phyloP scores from a whole-genome alignment of 1,139 yeast species.

The Ogataea hybrid region DNA sequence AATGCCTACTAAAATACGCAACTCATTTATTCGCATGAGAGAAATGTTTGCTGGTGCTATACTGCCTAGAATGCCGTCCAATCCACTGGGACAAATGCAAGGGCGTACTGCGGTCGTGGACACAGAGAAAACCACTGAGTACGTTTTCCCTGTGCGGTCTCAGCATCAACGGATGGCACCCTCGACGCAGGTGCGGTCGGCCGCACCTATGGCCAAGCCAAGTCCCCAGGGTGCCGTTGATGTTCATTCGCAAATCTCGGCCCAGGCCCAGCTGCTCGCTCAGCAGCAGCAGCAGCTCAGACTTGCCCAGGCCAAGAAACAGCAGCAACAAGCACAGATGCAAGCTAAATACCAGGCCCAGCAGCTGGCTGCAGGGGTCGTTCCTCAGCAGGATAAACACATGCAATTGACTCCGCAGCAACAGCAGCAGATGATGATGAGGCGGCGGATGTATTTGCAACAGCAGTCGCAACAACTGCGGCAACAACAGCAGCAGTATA shows the following conservation, averaged over 20 bases:
- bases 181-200: constrained; percentile 7
- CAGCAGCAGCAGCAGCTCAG: constrained; percentile 19
- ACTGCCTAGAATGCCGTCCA: constrained; percentile 39
- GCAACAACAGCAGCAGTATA: constrained; percentile 17
- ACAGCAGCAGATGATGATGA: constrained; percentile 20
- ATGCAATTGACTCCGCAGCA: constrained; percentile 19
- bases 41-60: constrained; percentile 73
- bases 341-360: constrained; percentile 19
- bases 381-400: constrained; percentile 15
- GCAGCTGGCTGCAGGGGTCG: constrained; percentile 15
- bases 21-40: constrained; percentile 75
- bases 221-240: constrained; percentile 7
- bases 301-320: constrained; percentile 17
- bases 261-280: constrained; percentile 16
- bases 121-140: constrained; percentile 56
- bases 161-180: constrained; percentile 33
- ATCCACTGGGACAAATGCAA: constrained; percentile 66
- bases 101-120: constrained; percentile 76
- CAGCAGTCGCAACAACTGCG: constrained; percentile 20
- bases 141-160: constrained; percentile 64
- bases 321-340: constrained; percentile 19
- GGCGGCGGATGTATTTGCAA: constrained; percentile 17
- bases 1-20: constrained; percentile 68
- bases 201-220: constrained; percentile 12
- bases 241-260: constrained; percentile 13